Evolutionary conservation across 2,329 filamentous ascomycete genomes (phyloP).

Genomic region (Verticillium dahliae): DNA sequence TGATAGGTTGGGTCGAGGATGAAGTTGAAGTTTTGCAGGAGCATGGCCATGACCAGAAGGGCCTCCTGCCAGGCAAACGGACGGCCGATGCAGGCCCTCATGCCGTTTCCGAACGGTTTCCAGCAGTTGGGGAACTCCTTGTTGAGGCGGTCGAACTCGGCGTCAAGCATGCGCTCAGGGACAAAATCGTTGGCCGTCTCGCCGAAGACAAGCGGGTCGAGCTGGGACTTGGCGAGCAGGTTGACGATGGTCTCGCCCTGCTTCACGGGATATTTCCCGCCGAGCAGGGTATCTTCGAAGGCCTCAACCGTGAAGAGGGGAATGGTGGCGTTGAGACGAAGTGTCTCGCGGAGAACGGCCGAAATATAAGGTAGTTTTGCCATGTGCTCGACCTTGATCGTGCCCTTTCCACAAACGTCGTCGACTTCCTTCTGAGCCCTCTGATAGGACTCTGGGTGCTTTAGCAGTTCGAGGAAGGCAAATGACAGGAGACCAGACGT

Average conservation of each 20-base stretch:
- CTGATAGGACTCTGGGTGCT: constrained; percentile 51
- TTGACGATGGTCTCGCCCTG: constrained; percentile 34
- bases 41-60: constrained; percentile 38
- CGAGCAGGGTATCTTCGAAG: constrained; percentile 34
- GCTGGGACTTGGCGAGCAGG: constrained; percentile 42
- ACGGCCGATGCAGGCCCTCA: constrained; percentile 45
- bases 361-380: constrained; percentile 56
- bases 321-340: constrained; percentile 19
- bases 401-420: constrained; percentile 49
- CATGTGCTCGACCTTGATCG: constrained; percentile 52
- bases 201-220: constrained; percentile 50
- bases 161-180: constrained; percentile 57
- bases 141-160: constrained; percentile 32
- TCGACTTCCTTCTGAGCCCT: constrained; percentile 65
- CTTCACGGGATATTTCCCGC: constrained; percentile 47
- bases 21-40: constrained; percentile 65
- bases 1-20: constrained; percentile 50
- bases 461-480: constrained; percentile 57
- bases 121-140: constrained; percentile 23
- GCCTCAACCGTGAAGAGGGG: constrained; percentile 21
- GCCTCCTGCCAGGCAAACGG: constrained; percentile 49
- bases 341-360: constrained; percentile 53
- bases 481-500: constrained; percentile 63
- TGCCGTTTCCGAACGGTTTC: constrained; percentile 50
- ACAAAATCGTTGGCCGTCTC: constrained; percentile 49